These are phyloP conservation scores for Polyplosphaeria fusca DNA, from an alignment of 495 filamentous ascomycete genomes.

Conservation along the genomic window DNA sequence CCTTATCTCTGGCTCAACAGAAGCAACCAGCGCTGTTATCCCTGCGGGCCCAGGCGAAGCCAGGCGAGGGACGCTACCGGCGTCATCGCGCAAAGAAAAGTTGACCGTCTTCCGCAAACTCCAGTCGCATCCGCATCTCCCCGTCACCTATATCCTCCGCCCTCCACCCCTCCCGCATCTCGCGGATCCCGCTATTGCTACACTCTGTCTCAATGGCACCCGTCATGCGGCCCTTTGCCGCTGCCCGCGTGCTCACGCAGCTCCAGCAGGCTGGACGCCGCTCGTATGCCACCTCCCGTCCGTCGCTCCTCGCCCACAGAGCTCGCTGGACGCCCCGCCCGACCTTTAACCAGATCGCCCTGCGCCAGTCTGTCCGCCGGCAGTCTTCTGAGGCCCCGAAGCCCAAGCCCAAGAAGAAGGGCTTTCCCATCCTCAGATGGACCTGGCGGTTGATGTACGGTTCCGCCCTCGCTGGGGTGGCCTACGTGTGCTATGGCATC, in stretches of 20 bases:
- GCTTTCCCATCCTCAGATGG: constrained; percentile 47
- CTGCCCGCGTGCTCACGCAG: constrained; percentile 13
- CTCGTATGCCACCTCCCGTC: constrained; percentile 22
- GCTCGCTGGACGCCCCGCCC: constrained; percentile 30
- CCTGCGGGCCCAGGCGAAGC: not conserved
- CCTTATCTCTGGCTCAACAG: constrained; percentile 18
- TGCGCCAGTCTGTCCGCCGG: constrained; percentile 29
- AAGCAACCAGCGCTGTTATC: constrained; percentile 11
- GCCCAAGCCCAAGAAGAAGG: constrained; percentile 36
- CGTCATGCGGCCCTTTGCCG: constrained; percentile 26
- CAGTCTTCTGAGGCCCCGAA: constrained; percentile 24
- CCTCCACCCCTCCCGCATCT: not conserved
- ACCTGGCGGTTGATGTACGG: constrained; percentile 76
- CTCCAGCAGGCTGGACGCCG: constrained; percentile 31
- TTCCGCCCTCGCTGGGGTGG: constrained; percentile 62
- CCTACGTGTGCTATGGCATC: constrained; percentile 73
- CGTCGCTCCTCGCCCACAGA: constrained; percentile 28
- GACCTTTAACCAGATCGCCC: constrained; percentile 23
- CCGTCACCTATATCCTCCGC: not conserved
- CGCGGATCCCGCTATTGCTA: not conserved
- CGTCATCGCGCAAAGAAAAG: constrained; percentile 24
- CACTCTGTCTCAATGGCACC: constrained; percentile 26
- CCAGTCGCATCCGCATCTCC: not conserved
- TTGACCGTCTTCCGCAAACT: not conserved
- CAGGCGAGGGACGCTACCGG: not conserved